Percentiles rank a stretch among this genome's conserved stretches.
phyloP scores from a whole-genome alignment of 202 grass and related monocot genomes.

The Bolboschoenoplectus hybrid region DNA sequence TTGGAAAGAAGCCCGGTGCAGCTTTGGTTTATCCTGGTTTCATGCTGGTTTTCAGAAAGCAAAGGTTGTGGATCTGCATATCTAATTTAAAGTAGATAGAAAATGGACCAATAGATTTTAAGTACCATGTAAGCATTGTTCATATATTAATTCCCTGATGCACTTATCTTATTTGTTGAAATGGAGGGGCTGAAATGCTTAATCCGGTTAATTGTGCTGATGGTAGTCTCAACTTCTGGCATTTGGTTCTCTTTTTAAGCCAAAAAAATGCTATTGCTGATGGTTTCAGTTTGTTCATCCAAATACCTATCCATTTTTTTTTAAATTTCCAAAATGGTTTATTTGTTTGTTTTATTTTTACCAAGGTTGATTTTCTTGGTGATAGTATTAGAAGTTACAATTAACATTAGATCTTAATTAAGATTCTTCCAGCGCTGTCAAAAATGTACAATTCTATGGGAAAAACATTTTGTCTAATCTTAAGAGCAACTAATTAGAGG shows the following conservation, averaged over 20 bases:
- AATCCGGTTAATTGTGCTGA: background rate
- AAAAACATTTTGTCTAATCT: background rate
- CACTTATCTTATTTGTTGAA: background rate
- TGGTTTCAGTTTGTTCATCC: too few species aligned
- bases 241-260: too few species aligned
- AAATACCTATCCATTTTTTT: background rate
- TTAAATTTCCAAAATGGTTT: background rate
- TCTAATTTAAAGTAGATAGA: background rate
- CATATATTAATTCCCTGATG: background rate
- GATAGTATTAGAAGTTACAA: background rate
- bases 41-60: background rate
- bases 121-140: background rate
- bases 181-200: background rate
- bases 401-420: constrained; percentile 12
- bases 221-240: too few species aligned
- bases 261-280: too few species aligned
- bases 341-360: background rate
- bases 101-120: background rate
- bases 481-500: background rate
- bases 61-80: background rate
- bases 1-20: background rate
- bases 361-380: constrained; percentile 5
- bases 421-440: background rate
- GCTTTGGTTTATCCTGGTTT: background rate
- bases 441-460: background rate